These are phyloP conservation scores for Orbilia brochopaga DNA, from an alignment of 2,329 filamentous ascomycete species.

Conservation along the genomic window DNA sequence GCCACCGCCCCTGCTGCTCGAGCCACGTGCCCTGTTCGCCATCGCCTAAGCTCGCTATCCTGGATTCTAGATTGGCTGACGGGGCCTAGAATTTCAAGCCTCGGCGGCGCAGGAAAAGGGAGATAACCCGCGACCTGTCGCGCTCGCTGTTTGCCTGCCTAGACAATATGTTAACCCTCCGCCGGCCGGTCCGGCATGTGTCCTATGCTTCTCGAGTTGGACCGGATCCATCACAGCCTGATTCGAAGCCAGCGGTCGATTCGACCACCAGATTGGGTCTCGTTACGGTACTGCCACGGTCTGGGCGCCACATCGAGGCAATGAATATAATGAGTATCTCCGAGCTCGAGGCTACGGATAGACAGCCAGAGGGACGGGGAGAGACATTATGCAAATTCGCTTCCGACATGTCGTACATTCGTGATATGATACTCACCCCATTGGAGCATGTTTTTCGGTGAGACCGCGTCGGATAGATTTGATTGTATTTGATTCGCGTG, in stretches of 20 bases:
- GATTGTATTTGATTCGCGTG: no score
- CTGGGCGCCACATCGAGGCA: no score
- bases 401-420: background rate
- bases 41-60: constrained; percentile 5
- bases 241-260: no score
- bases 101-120: background rate
- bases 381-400: no score
- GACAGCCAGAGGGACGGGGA: no score
- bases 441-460: background rate
- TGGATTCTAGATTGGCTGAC: constrained; percentile 7
- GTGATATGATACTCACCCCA: background rate
- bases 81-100: background rate
- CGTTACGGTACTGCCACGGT: no score
- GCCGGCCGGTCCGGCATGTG: no score
- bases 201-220: no score
- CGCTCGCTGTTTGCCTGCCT: background rate
- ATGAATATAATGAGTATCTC: no score
- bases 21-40: constrained; percentile 6
- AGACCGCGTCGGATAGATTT: background rate
- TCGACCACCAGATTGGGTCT: no score
- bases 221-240: no score
- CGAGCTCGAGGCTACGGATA: no score
- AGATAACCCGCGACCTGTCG: background rate
- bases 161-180: background rate
- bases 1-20: background rate